These are phyloP conservation scores for Talaromyces rugulosus DNA, from an alignment of 2,329 filamentous ascomycete species.

Conservation along the genomic window DNA sequence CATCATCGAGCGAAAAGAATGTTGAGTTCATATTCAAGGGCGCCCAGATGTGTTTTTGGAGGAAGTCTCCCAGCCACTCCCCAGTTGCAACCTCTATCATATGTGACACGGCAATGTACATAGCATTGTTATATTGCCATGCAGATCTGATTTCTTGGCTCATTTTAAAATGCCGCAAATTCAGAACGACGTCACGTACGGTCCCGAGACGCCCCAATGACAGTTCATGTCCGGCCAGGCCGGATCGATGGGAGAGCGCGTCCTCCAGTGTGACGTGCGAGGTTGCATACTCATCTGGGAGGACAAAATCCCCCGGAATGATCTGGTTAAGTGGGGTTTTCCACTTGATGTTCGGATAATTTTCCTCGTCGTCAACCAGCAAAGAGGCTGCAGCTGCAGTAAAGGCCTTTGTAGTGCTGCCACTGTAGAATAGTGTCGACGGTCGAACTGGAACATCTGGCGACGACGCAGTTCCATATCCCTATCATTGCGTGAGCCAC, in stretches of 20 bases:
- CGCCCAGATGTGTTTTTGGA: constrained; percentile 33
- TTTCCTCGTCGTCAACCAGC: constrained; percentile 25
- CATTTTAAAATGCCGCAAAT: constrained; percentile 42
- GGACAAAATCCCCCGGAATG: constrained; percentile 27
- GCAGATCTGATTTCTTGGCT: constrained; percentile 37
- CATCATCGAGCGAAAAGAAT: constrained; percentile 32
- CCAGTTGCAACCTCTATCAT: constrained; percentile 42
- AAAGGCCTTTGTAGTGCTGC: constrained; percentile 54
- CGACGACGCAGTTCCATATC: constrained; percentile 35
- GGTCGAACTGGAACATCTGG: constrained; percentile 31
- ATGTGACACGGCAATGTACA: constrained; percentile 49
- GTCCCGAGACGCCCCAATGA: constrained; percentile 18
- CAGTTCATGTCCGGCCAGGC: constrained; percentile 23
- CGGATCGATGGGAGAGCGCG: constrained; percentile 32
- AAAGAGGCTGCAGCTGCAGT: constrained; percentile 49
- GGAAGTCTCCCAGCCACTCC: constrained; percentile 25
- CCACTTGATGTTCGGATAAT: constrained; percentile 20
- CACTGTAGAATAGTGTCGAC: constrained; percentile 50
- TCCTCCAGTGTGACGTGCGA: constrained; percentile 28
- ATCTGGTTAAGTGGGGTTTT: constrained; percentile 13
- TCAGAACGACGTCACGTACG: constrained; percentile 35
- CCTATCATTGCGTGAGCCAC: constrained; percentile 21
- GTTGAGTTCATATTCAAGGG: constrained; percentile 40
- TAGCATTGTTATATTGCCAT: constrained; percentile 51
- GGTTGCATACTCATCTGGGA: constrained; percentile 24